Evolutionary conservation across 2,329 filamentous ascomycete species (phyloP), one percentile per base, ranked within the genome.

Genomic region (Fusarium concolor): DNA sequence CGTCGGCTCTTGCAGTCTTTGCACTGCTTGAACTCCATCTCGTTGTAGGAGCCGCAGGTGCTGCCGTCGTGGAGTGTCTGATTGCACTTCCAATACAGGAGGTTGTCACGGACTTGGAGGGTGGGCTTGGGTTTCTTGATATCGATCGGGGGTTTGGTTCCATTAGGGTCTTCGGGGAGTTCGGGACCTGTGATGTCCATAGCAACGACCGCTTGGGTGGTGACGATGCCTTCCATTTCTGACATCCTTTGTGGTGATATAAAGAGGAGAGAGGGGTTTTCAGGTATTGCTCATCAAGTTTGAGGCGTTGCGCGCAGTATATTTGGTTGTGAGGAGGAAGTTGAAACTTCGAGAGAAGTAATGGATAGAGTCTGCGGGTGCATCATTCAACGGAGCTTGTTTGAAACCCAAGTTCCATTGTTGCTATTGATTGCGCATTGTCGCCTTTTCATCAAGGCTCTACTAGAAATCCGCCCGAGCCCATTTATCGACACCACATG

Each of bases 31-130:
- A 37, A 53, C 28, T 44, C 44, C 24, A 67, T 62, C 33, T 43
- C 39, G 35, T 67, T 67, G 47, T 42, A 61, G 18, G 38, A 65
- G 20, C 42, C 38, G 29, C 62, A 65, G n/a, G 26, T 50, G 24
- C 44, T 65, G 29, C 49, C 55, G 24, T 65, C 61, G 12, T 50
- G 43, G 8, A 65, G 55, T 24, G 47, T 46, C 31, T 65, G 62
- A 28, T 50, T 65, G 41, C 64, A 67, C 31, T 67, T 67, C 64
- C 64, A 67, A 31, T 65, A 57, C 17, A 42, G 33, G 41, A 64
- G 43, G 37, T 68, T 63, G 5, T 68, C 38, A 28, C 64, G 46
- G 17, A 67, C 46, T 12, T 64, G 37, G 8, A 31, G 41, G n/a
- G 64, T 67, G 15, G 50, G 56, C 37, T 52, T 60, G 31, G 42